These are phyloP conservation scores for Gossypium schwendimanii DNA, from an alignment of 441 rosid genomes.

Conservation along the genomic window DNA sequence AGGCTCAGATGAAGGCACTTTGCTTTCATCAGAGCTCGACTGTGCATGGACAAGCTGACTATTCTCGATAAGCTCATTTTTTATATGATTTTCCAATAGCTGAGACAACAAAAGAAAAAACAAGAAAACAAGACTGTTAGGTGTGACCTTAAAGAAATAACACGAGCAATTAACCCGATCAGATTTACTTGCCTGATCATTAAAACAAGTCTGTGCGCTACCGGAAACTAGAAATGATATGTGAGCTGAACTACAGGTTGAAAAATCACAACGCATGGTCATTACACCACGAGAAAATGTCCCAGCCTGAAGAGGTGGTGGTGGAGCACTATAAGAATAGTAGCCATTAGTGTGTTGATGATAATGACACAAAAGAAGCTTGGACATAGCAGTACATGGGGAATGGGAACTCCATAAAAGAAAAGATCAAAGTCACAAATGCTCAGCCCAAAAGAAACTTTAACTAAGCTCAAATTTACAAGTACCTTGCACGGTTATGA, in stretches of 20 bases:
- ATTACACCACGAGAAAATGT: conserved; percentile 94
- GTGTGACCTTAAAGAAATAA: conserved; percentile 13
- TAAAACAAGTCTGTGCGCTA: conserved; percentile 94
- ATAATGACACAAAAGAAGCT: neutral
- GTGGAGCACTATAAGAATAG: conserved; percentile 74
- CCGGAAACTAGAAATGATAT: conserved; percentile 93
- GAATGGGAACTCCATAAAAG: neutral
- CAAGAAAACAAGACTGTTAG: conserved; percentile 9
- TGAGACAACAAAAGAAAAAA: conserved; percentile 28
- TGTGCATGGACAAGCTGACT: conserved; percentile 64
- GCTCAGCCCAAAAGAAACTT: conserved; percentile 7
- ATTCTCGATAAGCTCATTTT: conserved; percentile 79
- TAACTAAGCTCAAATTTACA: conserved; percentile 14
- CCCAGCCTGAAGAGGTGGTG: conserved; percentile 99
- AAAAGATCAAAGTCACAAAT: neutral
- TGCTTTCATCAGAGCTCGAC: conserved; percentile 51
- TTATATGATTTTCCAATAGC: conserved; percentile 94
- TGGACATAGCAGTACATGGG: neutral
- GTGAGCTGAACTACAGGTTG: conserved; percentile 83
- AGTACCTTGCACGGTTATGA: conserved; percentile 84
- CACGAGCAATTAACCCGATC: conserved; percentile 8
- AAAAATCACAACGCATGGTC: conserved; percentile 94
- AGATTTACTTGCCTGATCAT: conserved; percentile 72
- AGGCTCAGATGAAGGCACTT: conserved; percentile 51
- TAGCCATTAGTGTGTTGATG: neutral